Percentiles rank a stretch among this genome's conserved stretches.
Evolutionary conservation across 345 rosid genomes (phyloP).

Genomic region (Sisymbrium altissimum): DNA sequence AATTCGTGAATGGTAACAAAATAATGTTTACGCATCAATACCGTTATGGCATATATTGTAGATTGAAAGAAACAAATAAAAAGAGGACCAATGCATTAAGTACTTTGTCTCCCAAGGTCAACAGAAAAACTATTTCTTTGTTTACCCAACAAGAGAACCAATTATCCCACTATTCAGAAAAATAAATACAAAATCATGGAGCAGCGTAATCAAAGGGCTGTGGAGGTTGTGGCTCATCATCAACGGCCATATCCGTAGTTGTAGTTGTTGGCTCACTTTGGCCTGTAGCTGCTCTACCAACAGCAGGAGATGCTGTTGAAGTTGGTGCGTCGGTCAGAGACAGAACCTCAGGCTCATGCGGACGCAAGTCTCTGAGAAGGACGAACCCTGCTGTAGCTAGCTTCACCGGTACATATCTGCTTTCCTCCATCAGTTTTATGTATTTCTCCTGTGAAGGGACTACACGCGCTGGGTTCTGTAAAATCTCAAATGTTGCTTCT

Average conservation of each 20-base stretch:
- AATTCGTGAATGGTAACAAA: no score
- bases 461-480: slow-evolving; percentile 95
- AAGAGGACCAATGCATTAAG: no score
- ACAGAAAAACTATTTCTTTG: no score
- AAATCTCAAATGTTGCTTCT: slow-evolving; percentile 74
- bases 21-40: no score
- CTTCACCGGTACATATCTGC: slow-evolving; percentile 93
- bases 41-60: no score
- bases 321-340: slow-evolving; percentile 90
- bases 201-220: slow-evolving; percentile 83
- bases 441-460: slow-evolving; percentile 91
- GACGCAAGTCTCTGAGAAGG: slow-evolving; percentile 73
- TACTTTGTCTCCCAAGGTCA: no score
- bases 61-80: no score
- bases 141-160: no score
- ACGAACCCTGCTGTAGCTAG: slow-evolving; percentile 89
- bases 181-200: slow-evolving; percentile 29
- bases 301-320: slow-evolving; percentile 56
- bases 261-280: slow-evolving; percentile 59
- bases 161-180: no score
- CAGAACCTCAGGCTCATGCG: slow-evolving; percentile 79
- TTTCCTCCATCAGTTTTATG: slow-evolving; percentile 72
- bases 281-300: slow-evolving; percentile 49
- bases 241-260: slow-evolving; percentile 84
- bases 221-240: slow-evolving; percentile 97